These are phyloP conservation scores for Alectoria sarmentosa DNA, from an alignment of 495 filamentous ascomycete species.

Conservation along the genomic window DNA sequence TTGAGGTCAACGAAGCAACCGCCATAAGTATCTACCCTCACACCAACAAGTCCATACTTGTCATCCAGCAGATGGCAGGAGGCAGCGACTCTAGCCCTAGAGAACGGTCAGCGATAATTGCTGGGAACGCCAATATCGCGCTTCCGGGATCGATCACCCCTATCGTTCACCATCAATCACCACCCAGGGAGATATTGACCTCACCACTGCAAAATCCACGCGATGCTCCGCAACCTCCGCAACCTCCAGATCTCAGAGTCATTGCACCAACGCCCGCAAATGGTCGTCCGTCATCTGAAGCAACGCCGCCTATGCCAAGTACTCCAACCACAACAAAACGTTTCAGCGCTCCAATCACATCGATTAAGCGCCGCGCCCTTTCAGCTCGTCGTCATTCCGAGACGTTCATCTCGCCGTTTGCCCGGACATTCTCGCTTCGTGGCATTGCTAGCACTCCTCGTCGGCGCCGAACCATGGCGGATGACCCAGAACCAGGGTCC, in stretches of 20 bases:
- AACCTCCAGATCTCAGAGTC: slow-evolving; percentile 63
- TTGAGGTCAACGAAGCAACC: slow-evolving; percentile 65
- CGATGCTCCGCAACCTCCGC: slow-evolving; percentile 59
- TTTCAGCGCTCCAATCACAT: slow-evolving; percentile 42
- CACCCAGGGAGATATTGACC: slow-evolving; percentile 48
- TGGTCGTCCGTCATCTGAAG: slow-evolving; percentile 28
- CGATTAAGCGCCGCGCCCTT: slow-evolving; percentile 53
- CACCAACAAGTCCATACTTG: slow-evolving; percentile 74
- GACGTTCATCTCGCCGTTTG: slow-evolving; percentile 35
- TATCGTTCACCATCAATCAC: slow-evolving; percentile 38
- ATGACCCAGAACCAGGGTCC: slow-evolving; percentile 38
- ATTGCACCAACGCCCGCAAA: slow-evolving; percentile 65
- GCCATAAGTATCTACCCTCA: slow-evolving; percentile 80
- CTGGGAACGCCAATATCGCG: slow-evolving; percentile 23
- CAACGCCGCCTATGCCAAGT: slow-evolving; percentile 19
- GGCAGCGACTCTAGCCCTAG: slow-evolving; percentile 18
- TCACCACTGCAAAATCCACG: slow-evolving; percentile 73
- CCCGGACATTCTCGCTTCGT: slow-evolving; percentile 40
- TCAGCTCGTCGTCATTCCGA: slow-evolving; percentile 50
- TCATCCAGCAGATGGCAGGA: slow-evolving; percentile 55
- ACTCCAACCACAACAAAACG: slow-evolving; percentile 29
- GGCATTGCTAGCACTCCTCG: slow-evolving; percentile 28
- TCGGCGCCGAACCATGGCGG: slow-evolving; percentile 39
- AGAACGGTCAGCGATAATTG: slow-evolving; percentile 26
- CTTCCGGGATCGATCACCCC: slow-evolving; percentile 26